These are phyloP conservation scores for Trichoderma sp. DNA, from an alignment of 2,329 filamentous ascomycete species.

Conservation along the genomic window DNA sequence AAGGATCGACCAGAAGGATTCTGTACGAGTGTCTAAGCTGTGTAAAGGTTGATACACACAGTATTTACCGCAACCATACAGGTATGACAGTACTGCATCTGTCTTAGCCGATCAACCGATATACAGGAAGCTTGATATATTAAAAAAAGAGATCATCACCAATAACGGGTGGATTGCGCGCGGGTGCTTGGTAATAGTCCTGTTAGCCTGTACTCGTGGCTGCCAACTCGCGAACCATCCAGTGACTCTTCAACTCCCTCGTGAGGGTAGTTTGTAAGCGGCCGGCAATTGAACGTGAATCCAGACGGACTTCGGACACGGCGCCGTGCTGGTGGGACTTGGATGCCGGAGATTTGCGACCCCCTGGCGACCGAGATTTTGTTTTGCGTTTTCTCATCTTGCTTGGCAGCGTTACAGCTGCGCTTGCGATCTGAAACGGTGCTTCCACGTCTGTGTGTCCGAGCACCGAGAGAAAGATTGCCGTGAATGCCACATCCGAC, in stretches of 20 bases:
- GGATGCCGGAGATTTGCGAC: background rate
- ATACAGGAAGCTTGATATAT: background rate
- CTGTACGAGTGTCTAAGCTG: background rate
- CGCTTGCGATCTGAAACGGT: background rate
- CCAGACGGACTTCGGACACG: conserved; percentile 3
- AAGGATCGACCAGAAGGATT: background rate
- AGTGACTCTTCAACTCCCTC: background rate
- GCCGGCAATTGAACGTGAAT: background rate
- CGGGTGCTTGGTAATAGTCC: background rate
- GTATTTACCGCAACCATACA: background rate
- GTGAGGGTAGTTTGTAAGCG: background rate
- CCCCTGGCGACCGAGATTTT: background rate
- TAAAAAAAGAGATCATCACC: background rate
- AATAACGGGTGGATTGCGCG: background rate
- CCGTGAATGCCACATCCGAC: background rate
- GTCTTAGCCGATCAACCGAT: background rate
- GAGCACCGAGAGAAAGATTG: background rate
- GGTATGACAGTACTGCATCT: background rate
- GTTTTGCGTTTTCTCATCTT: background rate
- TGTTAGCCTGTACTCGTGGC: background rate
- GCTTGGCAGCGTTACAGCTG: background rate
- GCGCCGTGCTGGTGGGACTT: conserved; percentile 1
- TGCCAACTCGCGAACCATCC: background rate
- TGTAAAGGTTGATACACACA: background rate
- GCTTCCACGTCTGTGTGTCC: background rate